A percentile compares a stretch with the other conserved stretches of the same genome.
Conservation (phyloP, 345 rosid genomes). For the Syzygium oleosum region DNA sequence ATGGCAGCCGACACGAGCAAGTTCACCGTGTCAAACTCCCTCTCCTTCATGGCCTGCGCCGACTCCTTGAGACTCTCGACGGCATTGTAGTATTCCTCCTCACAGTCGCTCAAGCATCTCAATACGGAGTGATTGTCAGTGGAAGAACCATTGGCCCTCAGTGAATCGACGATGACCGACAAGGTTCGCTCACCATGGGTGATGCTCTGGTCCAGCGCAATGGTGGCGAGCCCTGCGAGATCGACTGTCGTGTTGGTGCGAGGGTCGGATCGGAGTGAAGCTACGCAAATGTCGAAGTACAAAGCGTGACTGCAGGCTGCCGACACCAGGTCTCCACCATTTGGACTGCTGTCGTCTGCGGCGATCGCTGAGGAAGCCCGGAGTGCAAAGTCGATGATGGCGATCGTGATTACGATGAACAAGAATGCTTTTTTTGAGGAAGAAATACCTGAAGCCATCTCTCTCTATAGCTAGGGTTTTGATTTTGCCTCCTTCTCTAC, state of each 20-base stretch:
- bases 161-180: rapidly evolving
- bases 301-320: not conserved
- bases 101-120: not conserved
- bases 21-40: not conserved
- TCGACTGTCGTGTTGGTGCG: not conserved
- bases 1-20: not conserved
- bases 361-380: not conserved
- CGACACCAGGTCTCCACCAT: not conserved
- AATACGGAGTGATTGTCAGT: not conserved
- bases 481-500: not conserved
- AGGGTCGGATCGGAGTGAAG: not conserved
- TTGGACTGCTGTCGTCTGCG: not conserved
- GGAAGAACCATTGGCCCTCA: not conserved
- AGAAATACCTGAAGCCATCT: not conserved
- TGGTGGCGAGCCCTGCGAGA: not conserved
- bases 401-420: not conserved
- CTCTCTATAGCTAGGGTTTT: not conserved
- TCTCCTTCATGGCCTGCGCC: not conserved
- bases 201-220: not conserved
- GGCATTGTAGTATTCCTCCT: not conserved
- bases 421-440: not conserved
- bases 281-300: not conserved
- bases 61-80: not conserved
- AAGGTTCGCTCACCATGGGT: not conserved
- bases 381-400: not conserved